A percentile compares a stretch with the other conserved stretches of the same genome.
These are phyloP conservation scores for Backusella tuberculispora DNA, from an alignment of 192 early-diverging fungal species.

Conservation along the genomic window DNA sequence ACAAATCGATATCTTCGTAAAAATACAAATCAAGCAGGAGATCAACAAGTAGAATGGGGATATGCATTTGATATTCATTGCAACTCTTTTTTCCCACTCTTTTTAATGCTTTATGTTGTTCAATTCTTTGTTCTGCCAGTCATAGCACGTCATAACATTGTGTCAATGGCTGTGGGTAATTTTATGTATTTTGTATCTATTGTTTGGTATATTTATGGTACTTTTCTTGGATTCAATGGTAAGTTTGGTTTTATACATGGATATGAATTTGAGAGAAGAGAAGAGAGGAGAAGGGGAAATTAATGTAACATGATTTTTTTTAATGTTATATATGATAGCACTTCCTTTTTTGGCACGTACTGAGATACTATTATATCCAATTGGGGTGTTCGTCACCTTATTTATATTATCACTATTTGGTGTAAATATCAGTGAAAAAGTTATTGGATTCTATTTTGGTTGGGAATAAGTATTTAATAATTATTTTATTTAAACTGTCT, in stretches of 20 bases:
- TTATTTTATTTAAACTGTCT: background rate
- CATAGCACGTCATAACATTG: slow-evolving; percentile 76
- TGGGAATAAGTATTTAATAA: background rate
- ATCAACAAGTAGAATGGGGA: slow-evolving; percentile 93
- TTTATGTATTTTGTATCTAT: slow-evolving; percentile 83
- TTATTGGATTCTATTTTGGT: slow-evolving; percentile 80
- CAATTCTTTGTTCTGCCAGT: slow-evolving; percentile 94
- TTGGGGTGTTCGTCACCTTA: slow-evolving; percentile 65
- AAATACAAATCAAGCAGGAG: slow-evolving; percentile 74
- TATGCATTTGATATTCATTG: slow-evolving; percentile 98
- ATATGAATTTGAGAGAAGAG: background rate
- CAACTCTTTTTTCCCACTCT: slow-evolving; percentile 93
- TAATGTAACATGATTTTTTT: background rate
- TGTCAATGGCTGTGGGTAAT: slow-evolving; percentile 86
- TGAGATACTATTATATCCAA: slow-evolving; percentile 88
- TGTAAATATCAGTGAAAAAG: slow-evolving; percentile 77
- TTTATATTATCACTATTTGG: slow-evolving; percentile 71
- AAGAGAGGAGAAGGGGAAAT: background rate
- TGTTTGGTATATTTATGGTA: slow-evolving; percentile 84
- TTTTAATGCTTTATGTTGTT: slow-evolving; percentile 83
- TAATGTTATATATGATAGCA: slow-evolving; percentile 52
- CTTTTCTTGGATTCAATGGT: slow-evolving; percentile 94
- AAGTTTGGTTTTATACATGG: slow-evolving; percentile 29
- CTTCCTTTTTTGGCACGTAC: slow-evolving; percentile 92
- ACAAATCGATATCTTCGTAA: slow-evolving; percentile 84